phyloP scores from a whole-genome alignment of 208 protist genomes.

The Herpetomonas muscarum region DNA sequence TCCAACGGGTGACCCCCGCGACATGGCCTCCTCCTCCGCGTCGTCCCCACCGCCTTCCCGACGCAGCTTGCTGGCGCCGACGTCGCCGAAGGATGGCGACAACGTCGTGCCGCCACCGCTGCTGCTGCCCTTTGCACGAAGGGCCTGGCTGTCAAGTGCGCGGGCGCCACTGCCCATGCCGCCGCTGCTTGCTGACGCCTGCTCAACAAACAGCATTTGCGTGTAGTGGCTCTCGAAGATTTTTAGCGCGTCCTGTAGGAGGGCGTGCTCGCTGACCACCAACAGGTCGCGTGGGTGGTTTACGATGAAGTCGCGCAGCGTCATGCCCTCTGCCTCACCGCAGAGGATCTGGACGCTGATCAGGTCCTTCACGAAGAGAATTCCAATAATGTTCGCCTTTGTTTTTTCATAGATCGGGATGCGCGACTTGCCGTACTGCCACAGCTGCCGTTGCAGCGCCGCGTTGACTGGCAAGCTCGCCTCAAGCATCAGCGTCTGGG shows the following conservation, averaged over 20 bases:
- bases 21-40: no score
- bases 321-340: conserved; percentile 27
- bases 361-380: conserved; percentile 76
- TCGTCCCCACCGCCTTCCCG: no score
- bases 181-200: neutral
- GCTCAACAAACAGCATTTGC: conserved; percentile 63
- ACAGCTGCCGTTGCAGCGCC: conserved; percentile 46
- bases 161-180: neutral
- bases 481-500: conserved; percentile 49
- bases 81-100: no score
- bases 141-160: neutral
- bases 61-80: no score
- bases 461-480: conserved; percentile 25
- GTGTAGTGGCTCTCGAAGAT: conserved; percentile 50
- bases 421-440: conserved; percentile 70
- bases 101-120: no score
- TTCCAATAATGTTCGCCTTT: conserved; percentile 45
- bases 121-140: neutral
- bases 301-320: conserved; percentile 47
- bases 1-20: no score
- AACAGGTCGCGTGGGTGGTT: conserved; percentile 54
- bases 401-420: conserved; percentile 52
- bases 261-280: conserved; percentile 32
- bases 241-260: conserved; percentile 46
- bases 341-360: conserved; percentile 35